Conservation (phyloP, 75 land plant genomes). For the Cryptomeria japonica region DNA sequence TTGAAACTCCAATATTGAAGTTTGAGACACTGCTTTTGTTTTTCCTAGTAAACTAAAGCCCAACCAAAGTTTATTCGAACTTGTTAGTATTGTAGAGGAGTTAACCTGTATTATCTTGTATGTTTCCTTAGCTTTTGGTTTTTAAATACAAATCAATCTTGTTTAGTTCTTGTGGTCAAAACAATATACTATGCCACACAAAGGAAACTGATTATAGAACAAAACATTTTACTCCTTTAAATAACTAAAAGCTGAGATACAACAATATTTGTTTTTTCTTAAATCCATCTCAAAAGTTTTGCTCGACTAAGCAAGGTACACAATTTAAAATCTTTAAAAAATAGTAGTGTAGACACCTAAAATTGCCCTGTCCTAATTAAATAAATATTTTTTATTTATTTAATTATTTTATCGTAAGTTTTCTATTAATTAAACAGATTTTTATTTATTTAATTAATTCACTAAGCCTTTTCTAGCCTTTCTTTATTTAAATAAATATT, state of each 20-base stretch:
- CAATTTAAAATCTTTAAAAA: constrained; percentile 59
- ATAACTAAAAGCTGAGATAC: not conserved
- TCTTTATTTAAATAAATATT: too few relatives aligned
- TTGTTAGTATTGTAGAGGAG: not conserved
- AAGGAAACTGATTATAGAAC: not conserved
- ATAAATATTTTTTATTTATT: too few relatives aligned
- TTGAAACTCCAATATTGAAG: too few relatives aligned
- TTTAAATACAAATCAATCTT: constrained; percentile 52
- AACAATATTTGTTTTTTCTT: constrained; percentile 36
- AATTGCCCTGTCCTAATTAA: too few relatives aligned
- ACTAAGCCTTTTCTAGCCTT: too few relatives aligned
- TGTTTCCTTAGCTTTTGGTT: constrained; percentile 35
- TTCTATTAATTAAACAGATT: too few relatives aligned
- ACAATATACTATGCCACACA: not conserved
- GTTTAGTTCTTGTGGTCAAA: constrained; percentile 47
- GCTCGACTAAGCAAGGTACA: constrained; percentile 62
- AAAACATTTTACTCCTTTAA: not conserved
- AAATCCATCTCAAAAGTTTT: constrained; percentile 67
- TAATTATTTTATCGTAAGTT: too few relatives aligned
- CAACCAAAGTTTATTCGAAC: not conserved
- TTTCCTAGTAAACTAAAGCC: not conserved
- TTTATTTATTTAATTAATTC: too few relatives aligned
- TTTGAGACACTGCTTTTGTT: too few relatives aligned
- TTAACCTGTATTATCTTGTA: constrained; percentile 14
- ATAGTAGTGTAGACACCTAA: constrained; percentile 84